Evolutionary conservation across 192 early-diverging fungal genomes (phyloP).

Genomic region (Backusella circina): DNA sequence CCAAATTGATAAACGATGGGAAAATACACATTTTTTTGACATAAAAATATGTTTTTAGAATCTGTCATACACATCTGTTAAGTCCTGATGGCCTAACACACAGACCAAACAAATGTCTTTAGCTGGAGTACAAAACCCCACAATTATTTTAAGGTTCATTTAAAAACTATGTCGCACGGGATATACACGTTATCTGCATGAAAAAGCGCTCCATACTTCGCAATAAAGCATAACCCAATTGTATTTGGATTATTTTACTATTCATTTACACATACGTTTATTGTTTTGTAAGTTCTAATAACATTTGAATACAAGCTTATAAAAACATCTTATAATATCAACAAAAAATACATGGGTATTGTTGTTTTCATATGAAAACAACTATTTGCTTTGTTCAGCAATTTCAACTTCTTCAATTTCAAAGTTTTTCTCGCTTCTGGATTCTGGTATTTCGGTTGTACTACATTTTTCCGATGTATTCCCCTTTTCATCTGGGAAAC

Average conservation of each 20-base stretch:
- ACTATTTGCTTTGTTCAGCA: neutral
- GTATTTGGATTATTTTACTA: neutral
- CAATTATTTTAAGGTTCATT: neutral
- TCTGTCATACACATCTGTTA: neutral
- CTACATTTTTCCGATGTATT: neutral
- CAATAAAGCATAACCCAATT: too few species aligned
- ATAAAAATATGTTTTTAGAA: neutral
- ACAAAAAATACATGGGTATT: neutral
- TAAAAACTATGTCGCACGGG: neutral
- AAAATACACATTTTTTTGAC: neutral
- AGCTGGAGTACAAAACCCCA: neutral
- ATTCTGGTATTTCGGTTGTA: neutral
- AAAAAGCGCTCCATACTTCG: neutral
- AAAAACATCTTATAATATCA: neutral
- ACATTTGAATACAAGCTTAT: neutral
- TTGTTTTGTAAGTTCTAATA: neutral
- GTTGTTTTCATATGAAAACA: neutral
- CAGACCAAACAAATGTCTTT: neutral
- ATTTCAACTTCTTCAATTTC: neutral
- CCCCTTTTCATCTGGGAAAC: neutral
- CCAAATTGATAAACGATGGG: neutral
- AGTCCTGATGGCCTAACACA: neutral
- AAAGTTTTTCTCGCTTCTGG: neutral
- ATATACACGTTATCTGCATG: neutral
- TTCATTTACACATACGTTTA: neutral